A percentile compares a stretch with the other conserved stretches of the same genome.
Conservation (phyloP, 768 basidiomycete genomes). For the Rhodotorula paludigena region DNA sequence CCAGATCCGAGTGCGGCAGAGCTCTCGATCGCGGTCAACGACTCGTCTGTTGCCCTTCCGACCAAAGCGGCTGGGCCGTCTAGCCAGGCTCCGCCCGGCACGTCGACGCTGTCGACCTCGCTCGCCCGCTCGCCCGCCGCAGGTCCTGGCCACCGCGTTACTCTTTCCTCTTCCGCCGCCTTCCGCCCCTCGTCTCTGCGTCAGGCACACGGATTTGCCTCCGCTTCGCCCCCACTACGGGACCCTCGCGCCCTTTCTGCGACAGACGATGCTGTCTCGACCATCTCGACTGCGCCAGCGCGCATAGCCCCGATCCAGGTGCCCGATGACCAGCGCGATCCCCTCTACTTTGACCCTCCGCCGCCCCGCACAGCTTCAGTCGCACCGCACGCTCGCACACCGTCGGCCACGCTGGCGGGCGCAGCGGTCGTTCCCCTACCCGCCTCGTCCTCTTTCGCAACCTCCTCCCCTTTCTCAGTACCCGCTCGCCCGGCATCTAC, state of each 20-base stretch:
- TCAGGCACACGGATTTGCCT: background rate
- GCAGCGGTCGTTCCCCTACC: background rate
- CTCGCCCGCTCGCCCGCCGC: background rate
- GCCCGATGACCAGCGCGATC: constrained; percentile 37
- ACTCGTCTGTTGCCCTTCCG: background rate
- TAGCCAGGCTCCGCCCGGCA: background rate
- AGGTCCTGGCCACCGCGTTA: background rate
- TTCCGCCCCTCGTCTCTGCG: constrained; percentile 8
- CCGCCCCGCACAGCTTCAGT: background rate
- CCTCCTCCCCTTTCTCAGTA: background rate
- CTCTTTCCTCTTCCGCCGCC: background rate
- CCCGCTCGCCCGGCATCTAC: constrained; percentile 38
- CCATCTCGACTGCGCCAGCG: background rate
- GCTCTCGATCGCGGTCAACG: background rate
- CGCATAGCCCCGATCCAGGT: constrained; percentile 1
- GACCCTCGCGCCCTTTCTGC: background rate
- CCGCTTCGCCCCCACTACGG: background rate
- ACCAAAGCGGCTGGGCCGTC: background rate
- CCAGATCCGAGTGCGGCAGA: constrained; percentile 22
- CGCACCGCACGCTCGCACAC: background rate
- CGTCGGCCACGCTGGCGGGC: background rate
- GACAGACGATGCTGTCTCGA: background rate
- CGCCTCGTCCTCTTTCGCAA: background rate
- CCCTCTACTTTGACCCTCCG: constrained; percentile 38
- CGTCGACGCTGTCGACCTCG: background rate